Percentiles rank a stretch among this genome's conserved stretches.
Evolutionary conservation across 257 asterid genomes (phyloP).

Genomic region (Ilex asprella): DNA sequence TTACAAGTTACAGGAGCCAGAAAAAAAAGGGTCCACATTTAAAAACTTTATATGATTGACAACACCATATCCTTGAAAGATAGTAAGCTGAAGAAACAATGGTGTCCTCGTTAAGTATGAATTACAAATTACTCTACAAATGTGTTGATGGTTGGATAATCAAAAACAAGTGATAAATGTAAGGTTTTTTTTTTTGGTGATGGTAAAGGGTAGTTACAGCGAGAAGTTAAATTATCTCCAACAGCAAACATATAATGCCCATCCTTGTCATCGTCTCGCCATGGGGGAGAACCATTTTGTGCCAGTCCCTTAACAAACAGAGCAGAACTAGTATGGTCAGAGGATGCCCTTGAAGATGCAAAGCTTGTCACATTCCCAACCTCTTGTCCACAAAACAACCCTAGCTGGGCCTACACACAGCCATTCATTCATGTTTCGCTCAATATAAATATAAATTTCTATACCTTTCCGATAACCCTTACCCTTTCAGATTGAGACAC

Average conservation of each 20-base stretch:
- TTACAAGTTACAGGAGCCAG: too few species aligned
- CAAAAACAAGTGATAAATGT: constrained; percentile 4
- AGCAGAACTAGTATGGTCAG: constrained; percentile 52
- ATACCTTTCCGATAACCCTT: constrained; percentile 22
- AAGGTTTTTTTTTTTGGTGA: constrained; percentile 19
- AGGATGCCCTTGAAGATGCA: constrained; percentile 53
- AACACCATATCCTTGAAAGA: too few species aligned
- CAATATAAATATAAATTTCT: constrained; percentile 29
- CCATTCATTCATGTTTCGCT: constrained; percentile 60
- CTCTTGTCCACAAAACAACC: constrained; percentile 83
- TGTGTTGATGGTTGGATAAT: too few species aligned
- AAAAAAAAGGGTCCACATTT: too few species aligned
- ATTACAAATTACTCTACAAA: too few species aligned
- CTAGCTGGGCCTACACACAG: constrained; percentile 99
- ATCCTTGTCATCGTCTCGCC: constrained; percentile 94
- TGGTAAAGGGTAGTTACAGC: constrained; percentile 80
- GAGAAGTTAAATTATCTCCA: constrained; percentile 92
- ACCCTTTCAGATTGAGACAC: constrained; percentile 12
- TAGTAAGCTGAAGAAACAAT: too few species aligned
- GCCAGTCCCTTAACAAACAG: constrained; percentile 60
- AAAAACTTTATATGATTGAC: too few species aligned
- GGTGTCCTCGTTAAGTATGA: too few species aligned
- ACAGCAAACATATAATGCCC: constrained; percentile 95
- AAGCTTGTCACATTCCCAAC: constrained; percentile 74
- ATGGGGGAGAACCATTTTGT: constrained; percentile 80